A percentile compares a stretch with the other conserved stretches of the same genome.
Conservation (phyloP, 2,329 filamentous ascomycete species). For the Metarhizium album region DNA sequence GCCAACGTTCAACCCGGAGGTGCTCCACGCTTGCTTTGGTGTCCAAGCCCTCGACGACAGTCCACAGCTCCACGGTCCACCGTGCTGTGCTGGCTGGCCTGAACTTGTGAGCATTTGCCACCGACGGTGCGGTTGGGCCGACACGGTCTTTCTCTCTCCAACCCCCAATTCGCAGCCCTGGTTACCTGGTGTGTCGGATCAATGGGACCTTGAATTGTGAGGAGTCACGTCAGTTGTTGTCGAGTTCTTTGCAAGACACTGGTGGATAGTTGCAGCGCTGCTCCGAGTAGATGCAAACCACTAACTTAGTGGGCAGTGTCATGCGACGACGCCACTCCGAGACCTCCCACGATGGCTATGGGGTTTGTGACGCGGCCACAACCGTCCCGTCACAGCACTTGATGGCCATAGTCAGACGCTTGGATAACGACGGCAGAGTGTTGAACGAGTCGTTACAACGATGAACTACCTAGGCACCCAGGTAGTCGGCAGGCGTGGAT, state of each 20-base stretch:
- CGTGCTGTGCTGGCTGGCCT: no score
- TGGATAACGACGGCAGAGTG: neutral
- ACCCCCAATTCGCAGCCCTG: neutral
- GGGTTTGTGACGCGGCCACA: neutral
- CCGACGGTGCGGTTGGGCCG: slow-evolving; percentile 7
- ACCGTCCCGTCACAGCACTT: neutral
- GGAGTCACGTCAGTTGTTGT: no score
- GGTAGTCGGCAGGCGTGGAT: no score
- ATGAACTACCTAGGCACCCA: no score
- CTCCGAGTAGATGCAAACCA: neutral
- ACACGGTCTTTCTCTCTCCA: neutral
- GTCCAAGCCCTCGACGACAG: neutral
- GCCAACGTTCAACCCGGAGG: neutral
- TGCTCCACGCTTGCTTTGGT: neutral
- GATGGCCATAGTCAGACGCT: neutral
- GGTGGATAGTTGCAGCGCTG: neutral
- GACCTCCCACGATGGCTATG: neutral
- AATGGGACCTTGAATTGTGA: no score
- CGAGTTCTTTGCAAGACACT: neutral
- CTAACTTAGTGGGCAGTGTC: neutral
- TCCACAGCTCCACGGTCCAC: no score
- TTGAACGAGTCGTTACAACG: neutral
- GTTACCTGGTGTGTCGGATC: neutral
- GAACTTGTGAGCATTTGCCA: slow-evolving; percentile 1
- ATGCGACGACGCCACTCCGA: neutral